A percentile compares a stretch with the other conserved stretches of the same genome.
Conservation (phyloP, 306 rosid genomes). For the Lathyrus oleraceus region DNA sequence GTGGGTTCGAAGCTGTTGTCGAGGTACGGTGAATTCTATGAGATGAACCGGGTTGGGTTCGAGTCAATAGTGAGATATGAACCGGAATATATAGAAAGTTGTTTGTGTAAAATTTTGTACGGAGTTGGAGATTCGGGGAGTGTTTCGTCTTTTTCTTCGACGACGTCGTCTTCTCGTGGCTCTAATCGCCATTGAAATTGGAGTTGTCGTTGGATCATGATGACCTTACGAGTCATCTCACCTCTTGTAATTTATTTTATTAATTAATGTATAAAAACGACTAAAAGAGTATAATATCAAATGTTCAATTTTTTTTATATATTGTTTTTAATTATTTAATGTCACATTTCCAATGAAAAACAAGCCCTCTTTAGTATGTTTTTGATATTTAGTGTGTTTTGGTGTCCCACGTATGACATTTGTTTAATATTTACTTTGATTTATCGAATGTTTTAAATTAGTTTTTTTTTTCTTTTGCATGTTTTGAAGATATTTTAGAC, state of each 20-base stretch:
- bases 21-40: constrained; percentile 46
- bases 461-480: too few species aligned
- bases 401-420: too few species aligned
- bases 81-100: constrained; percentile 61
- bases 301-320: too few species aligned
- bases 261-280: neutral
- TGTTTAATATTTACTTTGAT: too few species aligned
- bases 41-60: constrained; percentile 46
- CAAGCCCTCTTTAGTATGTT: too few species aligned
- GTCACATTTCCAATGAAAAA: too few species aligned
- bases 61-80: constrained; percentile 35
- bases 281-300: too few species aligned
- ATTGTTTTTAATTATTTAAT: too few species aligned
- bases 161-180: constrained; percentile 33
- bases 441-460: too few species aligned
- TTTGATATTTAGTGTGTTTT: too few species aligned
- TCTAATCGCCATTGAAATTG: constrained; percentile 30
- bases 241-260: too few species aligned
- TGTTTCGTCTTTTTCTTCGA: constrained; percentile 43
- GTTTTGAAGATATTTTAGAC: too few species aligned
- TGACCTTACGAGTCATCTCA: neutral
- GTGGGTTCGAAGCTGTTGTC: constrained; percentile 49
- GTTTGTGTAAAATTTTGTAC: constrained; percentile 56
- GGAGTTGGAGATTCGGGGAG: constrained; percentile 48
- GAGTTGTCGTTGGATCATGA: neutral